Base-by-base conservation (phyloP, 805 yeast genomes). In the Brettanomyces bruxellensis region DNA sequence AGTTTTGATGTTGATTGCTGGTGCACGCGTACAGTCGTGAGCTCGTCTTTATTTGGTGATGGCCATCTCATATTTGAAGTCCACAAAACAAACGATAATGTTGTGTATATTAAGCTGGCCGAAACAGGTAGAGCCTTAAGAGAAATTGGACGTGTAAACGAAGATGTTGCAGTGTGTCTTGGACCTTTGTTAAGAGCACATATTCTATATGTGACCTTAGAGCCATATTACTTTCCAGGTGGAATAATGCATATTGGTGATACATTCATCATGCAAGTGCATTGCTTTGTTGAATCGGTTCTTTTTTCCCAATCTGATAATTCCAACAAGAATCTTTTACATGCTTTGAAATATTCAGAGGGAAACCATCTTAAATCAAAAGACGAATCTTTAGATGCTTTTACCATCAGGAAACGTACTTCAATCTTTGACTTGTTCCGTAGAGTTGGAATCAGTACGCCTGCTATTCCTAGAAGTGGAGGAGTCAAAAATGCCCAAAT, bases 131-230 rank as follows among this genome's bases (percentile, higher is more conserved):
- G 51, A 5, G 40, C 41, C 6, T 50, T 51, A 23, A 52, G 84
- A 49, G 95, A 86, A 58, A 68, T 90, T 30, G 97, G 93, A 0
- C 73, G 95, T 52, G 59, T 86, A 1, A 81, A 86, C 0, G 89
- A 83, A 51, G 84, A 78, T 43, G 68, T 78, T 30, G 88, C 95
- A 0, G 64, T 73, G 4, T 72, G 81, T 9, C 58, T 90, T 8
- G 74, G 81, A 3, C 88, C 95, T 0, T 67, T 89, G 32, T 11
- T 36, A 23, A 14, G 22, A 35, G 13, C 30, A 13, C 13, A 25
- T 22, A 13, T 13, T 22, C 46, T 86, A 2, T 85, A 78, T 45
- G 75, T 84, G 37, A 57, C 59, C 2, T 80, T 86, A 53, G 74
- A 75, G 37, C 78, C 78, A 1, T 70, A 84, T 6, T 77, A 72